Percentiles rank a stretch among this genome's conserved stretches.
phyloP scores from a whole-genome alignment of 768 basidiomycete genomes.

The Leccinum pellstonianum region DNA sequence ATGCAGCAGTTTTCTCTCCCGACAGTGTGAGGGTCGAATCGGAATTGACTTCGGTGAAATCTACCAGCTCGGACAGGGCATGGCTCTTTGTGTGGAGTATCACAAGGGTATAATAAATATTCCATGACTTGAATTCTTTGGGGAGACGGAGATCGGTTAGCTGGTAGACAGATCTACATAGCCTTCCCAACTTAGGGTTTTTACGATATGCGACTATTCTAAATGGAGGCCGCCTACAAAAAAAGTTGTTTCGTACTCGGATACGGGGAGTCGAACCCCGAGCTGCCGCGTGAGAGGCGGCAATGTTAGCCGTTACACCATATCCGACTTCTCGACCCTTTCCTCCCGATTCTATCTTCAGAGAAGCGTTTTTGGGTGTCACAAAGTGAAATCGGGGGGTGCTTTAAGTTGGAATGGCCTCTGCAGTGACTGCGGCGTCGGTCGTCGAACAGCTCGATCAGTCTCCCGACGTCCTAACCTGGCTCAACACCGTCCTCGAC shows the following conservation, averaged over 20 bases:
- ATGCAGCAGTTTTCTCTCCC: slow-evolving; percentile 25
- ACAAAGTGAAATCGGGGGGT: neutral
- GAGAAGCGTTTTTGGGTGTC: neutral
- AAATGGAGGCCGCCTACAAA: no score
- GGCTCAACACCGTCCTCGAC: slow-evolving; percentile 66
- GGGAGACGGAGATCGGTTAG: no score
- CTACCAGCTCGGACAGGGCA: neutral
- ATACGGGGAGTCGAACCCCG: slow-evolving; percentile 37
- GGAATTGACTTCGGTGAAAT: slow-evolving; percentile 16
- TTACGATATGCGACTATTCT: no score
- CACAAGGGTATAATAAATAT: slow-evolving; percentile 9
- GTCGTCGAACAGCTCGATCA: slow-evolving; percentile 56
- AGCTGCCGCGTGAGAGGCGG: slow-evolving; percentile 57
- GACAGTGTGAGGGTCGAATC: slow-evolving; percentile 34
- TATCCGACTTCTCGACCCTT: slow-evolving; percentile 37
- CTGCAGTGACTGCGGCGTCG: slow-evolving; percentile 36
- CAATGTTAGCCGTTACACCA: slow-evolving; percentile 70
- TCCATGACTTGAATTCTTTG: neutral
- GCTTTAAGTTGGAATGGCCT: slow-evolving; percentile 19
- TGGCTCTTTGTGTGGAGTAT: slow-evolving; percentile 23
- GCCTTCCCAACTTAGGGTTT: no score
- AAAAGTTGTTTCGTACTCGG: no score
- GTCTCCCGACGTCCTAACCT: slow-evolving; percentile 60
- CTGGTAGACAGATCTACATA: no score
- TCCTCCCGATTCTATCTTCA: neutral